Evolutionary conservation across 345 rosid species (phyloP).

Genomic region (Moringa oleifera): DNA sequence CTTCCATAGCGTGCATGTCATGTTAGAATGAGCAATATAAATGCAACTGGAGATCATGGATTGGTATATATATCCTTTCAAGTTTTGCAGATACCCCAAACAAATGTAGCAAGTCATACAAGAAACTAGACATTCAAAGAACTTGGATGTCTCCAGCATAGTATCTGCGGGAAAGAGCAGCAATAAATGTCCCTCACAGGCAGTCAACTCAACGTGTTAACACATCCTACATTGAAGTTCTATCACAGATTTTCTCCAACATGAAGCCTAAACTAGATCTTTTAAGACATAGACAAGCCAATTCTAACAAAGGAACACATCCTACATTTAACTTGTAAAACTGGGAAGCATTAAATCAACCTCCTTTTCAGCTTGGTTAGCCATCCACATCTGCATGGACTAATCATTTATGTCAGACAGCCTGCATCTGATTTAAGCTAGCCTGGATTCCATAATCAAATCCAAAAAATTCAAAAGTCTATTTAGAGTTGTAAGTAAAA

Average conservation of each 20-base stretch:
- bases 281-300: too few species aligned
- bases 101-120: not conserved
- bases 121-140: not conserved
- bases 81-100: not conserved
- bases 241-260: too few species aligned
- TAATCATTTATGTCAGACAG: too few species aligned
- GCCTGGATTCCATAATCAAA: too few species aligned
- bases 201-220: slow-evolving; percentile 25
- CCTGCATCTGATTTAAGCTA: too few species aligned
- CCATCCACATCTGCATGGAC: not conserved
- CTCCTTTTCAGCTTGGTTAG: not conserved
- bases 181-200: slow-evolving; percentile 40
- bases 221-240: not conserved
- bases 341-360: too few species aligned
- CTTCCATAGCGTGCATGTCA: not conserved
- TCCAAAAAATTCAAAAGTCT: too few species aligned
- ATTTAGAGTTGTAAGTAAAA: too few species aligned
- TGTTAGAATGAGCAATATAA: too few species aligned
- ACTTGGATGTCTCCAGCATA: slow-evolving; percentile 45
- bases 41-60: too few species aligned
- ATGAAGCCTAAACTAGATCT: too few species aligned
- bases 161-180: slow-evolving; percentile 39
- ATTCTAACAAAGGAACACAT: not conserved
- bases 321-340: too few species aligned
- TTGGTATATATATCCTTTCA: not conserved